Percentiles rank a stretch among this genome's conserved stretches.
These are phyloP conservation scores for Cystoisospora suis DNA, from an alignment of 169 alveolate genomes.

Conservation along the genomic window DNA sequence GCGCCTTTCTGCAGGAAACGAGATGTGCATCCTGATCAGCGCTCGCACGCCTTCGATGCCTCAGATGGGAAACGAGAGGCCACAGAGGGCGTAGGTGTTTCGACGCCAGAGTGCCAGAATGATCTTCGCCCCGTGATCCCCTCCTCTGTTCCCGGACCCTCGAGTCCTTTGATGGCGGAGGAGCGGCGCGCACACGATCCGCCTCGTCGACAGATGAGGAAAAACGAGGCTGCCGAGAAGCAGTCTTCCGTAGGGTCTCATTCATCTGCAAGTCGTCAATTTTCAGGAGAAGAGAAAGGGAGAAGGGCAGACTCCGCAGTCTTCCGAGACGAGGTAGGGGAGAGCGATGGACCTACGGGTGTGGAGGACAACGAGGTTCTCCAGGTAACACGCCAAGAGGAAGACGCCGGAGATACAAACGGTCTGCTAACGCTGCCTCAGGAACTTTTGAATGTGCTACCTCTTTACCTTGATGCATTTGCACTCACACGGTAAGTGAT, in stretches of 20 bases:
- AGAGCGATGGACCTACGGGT: background rate
- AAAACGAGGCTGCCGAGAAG: background rate
- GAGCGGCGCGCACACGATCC: background rate
- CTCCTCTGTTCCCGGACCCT: too few relatives aligned
- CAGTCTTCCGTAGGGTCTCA: too few relatives aligned
- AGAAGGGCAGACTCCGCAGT: background rate
- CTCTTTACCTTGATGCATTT: conserved; percentile 17
- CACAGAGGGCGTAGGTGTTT: too few relatives aligned
- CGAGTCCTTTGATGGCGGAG: too few relatives aligned
- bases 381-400: background rate
- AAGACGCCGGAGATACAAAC: background rate
- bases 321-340: background rate
- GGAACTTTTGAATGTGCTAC: background rate
- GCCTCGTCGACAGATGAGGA: background rate
- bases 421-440: background rate
- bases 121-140: too few relatives aligned
- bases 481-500: conserved; percentile 7
- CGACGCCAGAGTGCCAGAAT: too few relatives aligned
- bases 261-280: too few relatives aligned
- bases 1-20: too few relatives aligned
- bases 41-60: too few relatives aligned
- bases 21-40: too few relatives aligned
- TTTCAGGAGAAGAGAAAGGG: background rate
- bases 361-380: background rate
- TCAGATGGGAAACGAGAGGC: too few relatives aligned